phyloP scores from a whole-genome alignment of 2,329 filamentous ascomycete species.

The Fusarium aywerte region DNA sequence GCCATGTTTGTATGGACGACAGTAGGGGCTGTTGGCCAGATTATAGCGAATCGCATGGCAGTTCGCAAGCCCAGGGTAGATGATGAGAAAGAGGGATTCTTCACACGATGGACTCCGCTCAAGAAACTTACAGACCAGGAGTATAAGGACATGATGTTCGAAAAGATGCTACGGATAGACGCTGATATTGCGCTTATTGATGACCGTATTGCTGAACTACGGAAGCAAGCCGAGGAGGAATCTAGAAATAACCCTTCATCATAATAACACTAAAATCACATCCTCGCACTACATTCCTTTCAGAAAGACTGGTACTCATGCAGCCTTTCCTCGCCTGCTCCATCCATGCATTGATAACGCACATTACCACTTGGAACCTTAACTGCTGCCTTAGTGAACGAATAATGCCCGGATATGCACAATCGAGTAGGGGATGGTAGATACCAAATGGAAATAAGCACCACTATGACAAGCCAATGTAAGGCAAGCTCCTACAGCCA shows the following conservation, averaged over 20 bases:
- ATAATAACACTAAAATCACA: conserved; percentile 4
- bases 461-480: conserved; percentile 11
- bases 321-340: not conserved
- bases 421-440: not conserved
- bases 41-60: conserved; percentile 50
- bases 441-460: not conserved
- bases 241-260: conserved; percentile 14
- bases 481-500: conserved; percentile 14
- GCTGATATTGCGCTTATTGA: conserved; percentile 82
- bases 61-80: conserved; percentile 41
- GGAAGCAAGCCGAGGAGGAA: conserved; percentile 26
- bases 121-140: conserved; percentile 76
- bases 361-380: not conserved
- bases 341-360: not conserved
- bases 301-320: not conserved
- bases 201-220: conserved; percentile 70
- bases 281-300: not conserved
- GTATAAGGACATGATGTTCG: conserved; percentile 75
- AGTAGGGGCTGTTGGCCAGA: conserved; percentile 55
- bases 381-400: not conserved
- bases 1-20: conserved; percentile 61
- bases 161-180: conserved; percentile 77
- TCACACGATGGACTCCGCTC: conserved; percentile 77
- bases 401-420: not conserved
- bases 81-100: conserved; percentile 58